Evolutionary conservation across 2,329 filamentous ascomycete genomes (phyloP), one percentile per base, ranked within the genome.

Genomic region (Gyromitra esculenta): DNA sequence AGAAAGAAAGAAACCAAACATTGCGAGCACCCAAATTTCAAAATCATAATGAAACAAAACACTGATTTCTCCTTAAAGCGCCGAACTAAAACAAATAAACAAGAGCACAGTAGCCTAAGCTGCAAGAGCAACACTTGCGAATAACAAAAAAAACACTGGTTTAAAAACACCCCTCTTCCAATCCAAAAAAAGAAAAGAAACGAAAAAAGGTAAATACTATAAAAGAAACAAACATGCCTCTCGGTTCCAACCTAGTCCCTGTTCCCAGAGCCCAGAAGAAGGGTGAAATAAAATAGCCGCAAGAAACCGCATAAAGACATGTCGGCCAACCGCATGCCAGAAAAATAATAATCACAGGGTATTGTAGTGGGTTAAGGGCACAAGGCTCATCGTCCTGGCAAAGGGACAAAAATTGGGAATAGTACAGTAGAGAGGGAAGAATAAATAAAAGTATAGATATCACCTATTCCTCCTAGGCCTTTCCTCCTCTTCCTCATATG

Each of bases 251-350:
- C 11, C 67, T 45, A 4, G 15, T 15, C 25, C 35, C 68, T 48
- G 41, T 59, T 52, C 18, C 62, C 39, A 50, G 59, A 57, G 15
- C 8, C 48, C 15, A 48, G 21, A 43, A 31, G n/a, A 37, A n/a
- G 35, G 13, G 31, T 3, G 25, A 43, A 64, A 43, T 35, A 50
- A 59, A 64, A 39, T 15, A 45, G 41, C 41, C 8, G 62, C 18
- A 66, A 73, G 62, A 66, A 69, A 73, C 62, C 70, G 62, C 70
- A 66, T 73, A 66, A 54, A 54, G 9, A 57, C 50, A 59, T 73
- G 70, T 73, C 70, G 70, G 62, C 70, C 41, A 66, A 59, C 60
- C 50, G 59, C 59, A 56, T 18, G 48, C 31, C 21, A 31, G 25
- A 52, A 64, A 35, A 45, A n/a, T 43, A 31, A 31, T 43, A 48